Evolutionary conservation across 2,329 filamentous ascomycete genomes (phyloP), one percentile per base, ranked within the genome.

Genomic region (Hansfordia pulvinata): DNA sequence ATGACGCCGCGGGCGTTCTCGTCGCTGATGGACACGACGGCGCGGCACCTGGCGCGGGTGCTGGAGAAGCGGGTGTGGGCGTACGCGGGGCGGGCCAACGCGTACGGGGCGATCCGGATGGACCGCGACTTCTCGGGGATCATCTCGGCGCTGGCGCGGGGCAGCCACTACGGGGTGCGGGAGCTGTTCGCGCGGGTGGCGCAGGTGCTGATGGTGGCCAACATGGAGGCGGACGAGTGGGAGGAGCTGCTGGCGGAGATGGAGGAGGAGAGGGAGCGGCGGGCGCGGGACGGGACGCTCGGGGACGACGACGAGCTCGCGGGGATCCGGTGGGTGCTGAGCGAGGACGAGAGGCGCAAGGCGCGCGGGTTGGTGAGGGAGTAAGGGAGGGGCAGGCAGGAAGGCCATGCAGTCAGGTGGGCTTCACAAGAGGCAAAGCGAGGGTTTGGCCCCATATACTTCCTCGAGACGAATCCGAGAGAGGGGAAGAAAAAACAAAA

Each of bases 51-150:
- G 5, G 68, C 81, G 1, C 71, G 70, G 26, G 69, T 84, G 10
- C 66, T 98, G 16, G 88, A 96, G 58, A 93, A 92, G 57, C 64
- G 88, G 15, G 72, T 94, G 15, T 82, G 80, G 69, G 74, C 71
- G 19, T 84, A 84, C 44, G 72, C 78, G 23, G 82, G 82, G 7
- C 71, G 78, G 28, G 73, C 84, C 20, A 93, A 81, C 42, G 77
- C 79, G 17, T 71, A 82, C 1, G 77, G 77, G 1, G 76, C 76
- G 1, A 71, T 79, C 6, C 58, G 76, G 23, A 61, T 86, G 32
- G 76, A 84, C 47, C 64, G 80, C 19, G 80, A 86, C 48, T 62
- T 85, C 28, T 66, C 71, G 1, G 76, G 73, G 2, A 69, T 86
- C 30, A 67, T 83, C 15, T 56, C 60, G 7, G 63, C 63, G 1